These are phyloP conservation scores for Chlorophyllum brunneum DNA, from an alignment of 768 basidiomycete genomes.

Conservation along the genomic window DNA sequence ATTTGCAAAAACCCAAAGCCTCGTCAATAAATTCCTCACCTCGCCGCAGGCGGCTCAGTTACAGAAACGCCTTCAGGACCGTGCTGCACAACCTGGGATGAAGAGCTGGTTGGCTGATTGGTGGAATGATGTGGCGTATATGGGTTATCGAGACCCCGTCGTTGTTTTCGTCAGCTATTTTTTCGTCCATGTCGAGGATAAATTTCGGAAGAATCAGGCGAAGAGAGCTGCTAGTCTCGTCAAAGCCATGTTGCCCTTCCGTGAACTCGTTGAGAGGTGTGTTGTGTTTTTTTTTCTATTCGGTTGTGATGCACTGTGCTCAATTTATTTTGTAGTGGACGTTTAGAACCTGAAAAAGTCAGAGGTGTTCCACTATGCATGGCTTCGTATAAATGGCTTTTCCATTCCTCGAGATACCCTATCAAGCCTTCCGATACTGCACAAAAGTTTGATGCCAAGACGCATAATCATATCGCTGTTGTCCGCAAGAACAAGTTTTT, in stretches of 20 bases:
- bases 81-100: slow-evolving; percentile 56
- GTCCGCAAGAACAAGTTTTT: slow-evolving; percentile 91
- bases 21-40: slow-evolving; percentile 63
- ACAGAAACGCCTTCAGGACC: slow-evolving; percentile 72
- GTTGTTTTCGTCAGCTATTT: slow-evolving; percentile 94
- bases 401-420: slow-evolving; percentile 92
- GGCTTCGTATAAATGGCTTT: slow-evolving; percentile 96
- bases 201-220: slow-evolving; percentile 47
- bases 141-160: slow-evolving; percentile 86
- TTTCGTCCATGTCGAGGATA: slow-evolving; percentile 81
- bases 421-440: slow-evolving; percentile 80
- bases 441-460: slow-evolving; percentile 66
- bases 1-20: slow-evolving; percentile 51
- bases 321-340: slow-evolving; percentile 39
- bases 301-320: neutral
- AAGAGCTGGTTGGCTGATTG: slow-evolving; percentile 93
- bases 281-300: slow-evolving; percentile 17
- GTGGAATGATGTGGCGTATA: slow-evolving; percentile 95
- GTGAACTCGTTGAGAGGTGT: slow-evolving; percentile 78
- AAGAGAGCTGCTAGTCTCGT: slow-evolving; percentile 78
- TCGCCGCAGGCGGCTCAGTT: slow-evolving; percentile 69
- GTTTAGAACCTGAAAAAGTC: slow-evolving; percentile 86
- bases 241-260: slow-evolving; percentile 83
- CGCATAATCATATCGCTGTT: slow-evolving; percentile 87
- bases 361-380: slow-evolving; percentile 79